phyloP scores from a whole-genome alignment of 192 early-diverging fungal genomes.

The Coemansia umbellata region DNA sequence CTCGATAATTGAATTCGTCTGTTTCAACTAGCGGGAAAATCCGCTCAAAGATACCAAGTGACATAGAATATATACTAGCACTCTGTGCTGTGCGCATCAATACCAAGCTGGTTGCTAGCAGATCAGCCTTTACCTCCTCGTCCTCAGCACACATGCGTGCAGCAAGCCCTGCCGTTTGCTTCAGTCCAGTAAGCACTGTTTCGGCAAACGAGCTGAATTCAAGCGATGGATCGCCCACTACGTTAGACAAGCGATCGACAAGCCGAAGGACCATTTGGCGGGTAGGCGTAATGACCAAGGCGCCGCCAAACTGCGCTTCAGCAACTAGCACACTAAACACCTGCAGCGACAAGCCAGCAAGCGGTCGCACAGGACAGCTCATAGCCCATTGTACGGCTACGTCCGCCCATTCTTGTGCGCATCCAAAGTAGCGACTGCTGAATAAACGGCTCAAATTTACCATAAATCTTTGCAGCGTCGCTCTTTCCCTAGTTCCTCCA shows the following conservation, averaged over 20 bases:
- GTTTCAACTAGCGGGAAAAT: slow-evolving; percentile 19
- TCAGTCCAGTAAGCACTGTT: slow-evolving; percentile 29
- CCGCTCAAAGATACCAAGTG: slow-evolving; percentile 45
- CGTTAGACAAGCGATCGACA: slow-evolving; percentile 44
- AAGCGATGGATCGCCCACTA: slow-evolving; percentile 27
- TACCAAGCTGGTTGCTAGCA: slow-evolving; percentile 24
- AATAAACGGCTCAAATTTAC: slow-evolving; percentile 36
- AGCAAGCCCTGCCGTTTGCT: slow-evolving; percentile 29
- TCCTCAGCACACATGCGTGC: slow-evolving; percentile 30
- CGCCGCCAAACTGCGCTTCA: slow-evolving; percentile 34
- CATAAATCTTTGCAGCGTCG: slow-evolving; percentile 27
- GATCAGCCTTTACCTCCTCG: slow-evolving; percentile 15
- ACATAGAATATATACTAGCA: slow-evolving; percentile 16
- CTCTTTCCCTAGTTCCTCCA: slow-evolving; percentile 10
- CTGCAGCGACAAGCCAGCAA: slow-evolving; percentile 27
- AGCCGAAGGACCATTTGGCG: slow-evolving; percentile 38
- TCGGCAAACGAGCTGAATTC: slow-evolving; percentile 32
- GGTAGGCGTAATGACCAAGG: slow-evolving; percentile 36
- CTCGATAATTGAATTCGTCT: neutral
- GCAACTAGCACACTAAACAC: slow-evolving; percentile 29
- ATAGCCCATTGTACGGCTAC: slow-evolving; percentile 44
- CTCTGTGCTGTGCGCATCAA: slow-evolving; percentile 36
- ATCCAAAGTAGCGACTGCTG: slow-evolving; percentile 14
- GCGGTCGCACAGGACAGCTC: slow-evolving; percentile 34
- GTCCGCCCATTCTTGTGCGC: slow-evolving; percentile 35